These are phyloP conservation scores for Periconia digitata DNA, from an alignment of 2,329 filamentous ascomycete species.

Conservation along the genomic window DNA sequence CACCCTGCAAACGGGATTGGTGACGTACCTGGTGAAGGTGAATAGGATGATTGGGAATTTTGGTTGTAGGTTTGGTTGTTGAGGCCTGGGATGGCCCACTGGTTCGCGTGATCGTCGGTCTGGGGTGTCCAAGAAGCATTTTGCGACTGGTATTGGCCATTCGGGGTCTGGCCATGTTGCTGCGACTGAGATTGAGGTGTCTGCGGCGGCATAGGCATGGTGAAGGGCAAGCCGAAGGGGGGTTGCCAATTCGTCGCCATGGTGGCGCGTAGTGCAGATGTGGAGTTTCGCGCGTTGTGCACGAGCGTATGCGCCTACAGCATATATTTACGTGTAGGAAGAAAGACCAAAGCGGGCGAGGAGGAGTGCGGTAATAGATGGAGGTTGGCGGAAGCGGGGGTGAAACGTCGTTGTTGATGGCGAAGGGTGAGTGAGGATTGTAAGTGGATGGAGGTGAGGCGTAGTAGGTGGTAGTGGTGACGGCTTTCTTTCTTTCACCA, in stretches of 20 bases:
- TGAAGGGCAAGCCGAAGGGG: constrained; percentile 26
- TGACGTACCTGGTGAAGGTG: constrained; percentile 16
- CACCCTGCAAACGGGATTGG: neutral
- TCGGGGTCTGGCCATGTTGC: neutral
- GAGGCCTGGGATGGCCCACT: constrained; percentile 21
- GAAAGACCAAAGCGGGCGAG: too few species aligned
- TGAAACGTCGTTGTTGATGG: neutral
- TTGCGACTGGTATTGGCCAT: constrained; percentile 5
- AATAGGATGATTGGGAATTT: constrained; percentile 24
- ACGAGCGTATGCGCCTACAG: neutral
- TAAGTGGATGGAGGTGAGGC: neutral
- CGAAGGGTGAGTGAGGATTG: neutral
- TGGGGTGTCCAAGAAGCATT: constrained; percentile 13
- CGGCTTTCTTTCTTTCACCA: neutral
- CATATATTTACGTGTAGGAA: too few species aligned
- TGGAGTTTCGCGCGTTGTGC: constrained; percentile 1
- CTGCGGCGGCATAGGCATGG: constrained; percentile 15
- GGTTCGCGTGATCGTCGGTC: constrained; percentile 16
- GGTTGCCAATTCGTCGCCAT: constrained; percentile 38
- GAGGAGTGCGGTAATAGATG: neutral
- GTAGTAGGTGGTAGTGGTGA: neutral
- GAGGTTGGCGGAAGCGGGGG: neutral
- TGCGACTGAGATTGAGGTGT: constrained; percentile 13
- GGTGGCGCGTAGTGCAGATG: constrained; percentile 3
- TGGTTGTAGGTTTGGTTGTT: constrained; percentile 27